Evolutionary conservation across 2,329 filamentous ascomycete species (phyloP).

Genomic region (Xylaria sp.): DNA sequence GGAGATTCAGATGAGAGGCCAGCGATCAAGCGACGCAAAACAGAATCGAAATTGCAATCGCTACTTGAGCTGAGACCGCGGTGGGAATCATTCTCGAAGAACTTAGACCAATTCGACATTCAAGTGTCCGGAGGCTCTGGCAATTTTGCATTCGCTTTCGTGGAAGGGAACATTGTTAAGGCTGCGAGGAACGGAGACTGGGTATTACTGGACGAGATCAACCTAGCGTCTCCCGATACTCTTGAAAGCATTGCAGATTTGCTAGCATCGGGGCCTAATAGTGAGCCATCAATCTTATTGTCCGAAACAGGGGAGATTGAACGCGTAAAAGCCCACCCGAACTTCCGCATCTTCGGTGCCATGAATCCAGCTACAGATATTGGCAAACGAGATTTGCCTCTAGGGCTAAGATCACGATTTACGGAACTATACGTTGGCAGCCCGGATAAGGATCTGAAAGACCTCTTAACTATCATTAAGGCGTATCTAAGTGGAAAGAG

Average conservation of each 20-base stretch:
- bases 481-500: slow-evolving; percentile 82
- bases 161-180: slow-evolving; percentile 95
- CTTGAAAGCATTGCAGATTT: slow-evolving; percentile 93
- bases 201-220: slow-evolving; percentile 97
- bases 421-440: slow-evolving; percentile 95
- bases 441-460: slow-evolving; percentile 86
- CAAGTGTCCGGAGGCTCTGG: slow-evolving; percentile 79
- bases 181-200: slow-evolving; percentile 96
- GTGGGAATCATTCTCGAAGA: slow-evolving; percentile 84
- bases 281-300: slow-evolving; percentile 83
- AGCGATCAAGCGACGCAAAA: slow-evolving; percentile 75
- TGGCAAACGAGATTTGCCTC: slow-evolving; percentile 92
- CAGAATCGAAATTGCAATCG: slow-evolving; percentile 73
- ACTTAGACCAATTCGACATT: slow-evolving; percentile 80
- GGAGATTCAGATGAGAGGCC: slow-evolving; percentile 64
- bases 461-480: slow-evolving; percentile 87
- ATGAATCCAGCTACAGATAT: slow-evolving; percentile 99
- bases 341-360: slow-evolving; percentile 96
- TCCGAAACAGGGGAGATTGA: slow-evolving; percentile 95
- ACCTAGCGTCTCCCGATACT: slow-evolving; percentile 93
- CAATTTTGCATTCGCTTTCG: slow-evolving; percentile 91
- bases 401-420: slow-evolving; percentile 89
- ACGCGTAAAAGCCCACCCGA: slow-evolving; percentile 85
- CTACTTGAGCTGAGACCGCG: slow-evolving; percentile 68
- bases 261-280: slow-evolving; percentile 76